Base-by-base conservation (phyloP, 2,329 filamentous ascomycete genomes). In the Colletotrichum sp. region DNA sequence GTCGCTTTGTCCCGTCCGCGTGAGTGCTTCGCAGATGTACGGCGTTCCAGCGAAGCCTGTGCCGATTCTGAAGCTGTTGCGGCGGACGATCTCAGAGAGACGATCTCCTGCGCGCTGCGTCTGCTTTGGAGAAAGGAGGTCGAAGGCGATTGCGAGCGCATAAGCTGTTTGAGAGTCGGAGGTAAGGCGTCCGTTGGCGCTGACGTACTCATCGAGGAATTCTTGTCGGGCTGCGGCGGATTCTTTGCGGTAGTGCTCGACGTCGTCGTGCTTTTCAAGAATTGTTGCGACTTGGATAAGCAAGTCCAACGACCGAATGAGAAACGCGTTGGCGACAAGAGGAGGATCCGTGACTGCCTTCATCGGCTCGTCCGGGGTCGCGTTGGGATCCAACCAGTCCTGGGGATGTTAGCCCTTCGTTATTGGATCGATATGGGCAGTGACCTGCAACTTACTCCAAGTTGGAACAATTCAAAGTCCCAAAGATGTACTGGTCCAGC, bases 301-400 rank as follows among this genome's bases (percentile, higher is more conserved):
- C 1, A 64, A 38, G 38, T 67, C 51, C 6, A 71, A 31, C 4
- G 31, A 34, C 24, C 79, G 76, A 4, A 80, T 78, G 4, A 83
- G 76, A 70, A 80, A 83, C 6, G 78, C 78, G 55, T 83, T 80
- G 2, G 81, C 81, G 5, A 83, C 79, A 13, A 81, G 75, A 31
- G 77, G 76, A 8, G 78, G 70, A 47, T 82, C 78, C 0, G 81
- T 83, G 8, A 76, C 76, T 3, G 78, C 79, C n/a, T 76, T 74
- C 54, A 72, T 76, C 2, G 81, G 81, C 29, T 78, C 74, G 16
- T 77, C 69, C 5, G 80, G 78, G 4, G 81, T 80, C 1, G 81
- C 81, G 31, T 73, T 74, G 2, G 81, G 81, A 43, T 82, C 81
- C 5, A 83, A 76, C 81, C 81, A 83, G 69, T 83, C 73, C 69